phyloP scores from a whole-genome alignment of 1,284 basidiomycete genomes.

The Trametes pubescens region DNA sequence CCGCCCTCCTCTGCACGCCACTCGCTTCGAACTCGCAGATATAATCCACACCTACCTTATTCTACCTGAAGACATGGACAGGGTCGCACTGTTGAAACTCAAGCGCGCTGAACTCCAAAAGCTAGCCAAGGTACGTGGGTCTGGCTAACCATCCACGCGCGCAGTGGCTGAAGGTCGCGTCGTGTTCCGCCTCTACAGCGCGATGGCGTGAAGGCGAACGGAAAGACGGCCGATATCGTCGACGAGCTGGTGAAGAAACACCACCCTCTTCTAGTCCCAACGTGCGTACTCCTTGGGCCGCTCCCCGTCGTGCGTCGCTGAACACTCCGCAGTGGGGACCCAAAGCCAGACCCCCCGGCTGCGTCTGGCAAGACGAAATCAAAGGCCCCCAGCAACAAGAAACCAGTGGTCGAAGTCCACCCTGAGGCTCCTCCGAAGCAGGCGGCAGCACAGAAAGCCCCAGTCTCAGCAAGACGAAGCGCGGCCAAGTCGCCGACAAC shows the following conservation, averaged over 20 bases:
- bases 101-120: no score
- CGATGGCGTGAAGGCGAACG: constrained; percentile 1
- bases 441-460: not conserved
- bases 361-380: not conserved
- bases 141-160: no score
- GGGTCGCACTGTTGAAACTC: no score
- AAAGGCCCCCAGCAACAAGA: not conserved
- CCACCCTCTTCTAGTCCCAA: not conserved
- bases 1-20: no score
- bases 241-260: not conserved
- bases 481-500: not conserved
- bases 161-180: not conserved
- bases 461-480: not conserved
- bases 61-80: no score
- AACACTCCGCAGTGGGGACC: not conserved
- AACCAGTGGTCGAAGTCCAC: not conserved
- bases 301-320: not conserved
- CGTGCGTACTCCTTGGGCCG: not conserved
- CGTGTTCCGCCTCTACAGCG: not conserved
- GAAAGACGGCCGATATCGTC: constrained; percentile 2
- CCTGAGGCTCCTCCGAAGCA: not conserved
- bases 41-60: no score
- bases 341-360: no score
- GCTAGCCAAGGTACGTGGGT: no score
- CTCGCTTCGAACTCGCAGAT: no score